Percentiles rank a stretch among this genome's conserved stretches.
These are phyloP conservation scores for Yarrowia galli DNA, from an alignment of 1,139 yeast species.

Conservation along the genomic window DNA sequence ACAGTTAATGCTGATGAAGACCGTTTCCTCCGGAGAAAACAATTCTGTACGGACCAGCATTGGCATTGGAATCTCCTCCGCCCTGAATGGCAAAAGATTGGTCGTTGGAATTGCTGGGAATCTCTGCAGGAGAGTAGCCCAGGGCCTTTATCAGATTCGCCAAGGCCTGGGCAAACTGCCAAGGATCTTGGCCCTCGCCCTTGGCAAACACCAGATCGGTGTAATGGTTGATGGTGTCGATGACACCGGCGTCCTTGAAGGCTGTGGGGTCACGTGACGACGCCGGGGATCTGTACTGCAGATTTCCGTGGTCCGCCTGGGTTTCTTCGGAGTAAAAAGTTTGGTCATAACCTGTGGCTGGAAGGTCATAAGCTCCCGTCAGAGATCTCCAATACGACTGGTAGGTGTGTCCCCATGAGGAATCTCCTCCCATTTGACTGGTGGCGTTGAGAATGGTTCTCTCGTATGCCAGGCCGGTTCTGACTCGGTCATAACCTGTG, in stretches of 20 bases:
- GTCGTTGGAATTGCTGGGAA: background rate
- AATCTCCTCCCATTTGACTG: slow-evolving; percentile 2
- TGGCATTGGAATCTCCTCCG: background rate
- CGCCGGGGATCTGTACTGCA: slow-evolving; percentile 24
- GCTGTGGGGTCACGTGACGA: slow-evolving; percentile 29
- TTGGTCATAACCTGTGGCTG: background rate
- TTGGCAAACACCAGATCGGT: background rate
- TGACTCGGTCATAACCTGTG: slow-evolving; percentile 21
- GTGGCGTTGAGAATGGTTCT: slow-evolving; percentile 15
- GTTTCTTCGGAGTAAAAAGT: slow-evolving; percentile 23
- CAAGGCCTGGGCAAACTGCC: slow-evolving; percentile 5
- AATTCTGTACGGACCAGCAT: slow-evolving; percentile 9
- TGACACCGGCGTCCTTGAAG: background rate
- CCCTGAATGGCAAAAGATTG: slow-evolving; percentile 16
- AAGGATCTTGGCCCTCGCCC: slow-evolving; percentile 17
- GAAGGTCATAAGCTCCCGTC: slow-evolving; percentile 7
- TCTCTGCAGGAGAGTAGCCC: slow-evolving; percentile 10
- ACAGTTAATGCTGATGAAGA: background rate
- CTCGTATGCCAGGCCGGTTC: slow-evolving; percentile 10
- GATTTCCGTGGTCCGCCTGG: slow-evolving; percentile 5
- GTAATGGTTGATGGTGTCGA: slow-evolving; percentile 8
- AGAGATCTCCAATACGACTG: slow-evolving; percentile 32
- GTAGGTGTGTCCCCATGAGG: slow-evolving; percentile 14
- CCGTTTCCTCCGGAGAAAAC: slow-evolving; percentile 26
- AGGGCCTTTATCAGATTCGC: slow-evolving; percentile 4